These are phyloP conservation scores for Corylus americana DNA, from an alignment of 306 rosid species.

Conservation along the genomic window DNA sequence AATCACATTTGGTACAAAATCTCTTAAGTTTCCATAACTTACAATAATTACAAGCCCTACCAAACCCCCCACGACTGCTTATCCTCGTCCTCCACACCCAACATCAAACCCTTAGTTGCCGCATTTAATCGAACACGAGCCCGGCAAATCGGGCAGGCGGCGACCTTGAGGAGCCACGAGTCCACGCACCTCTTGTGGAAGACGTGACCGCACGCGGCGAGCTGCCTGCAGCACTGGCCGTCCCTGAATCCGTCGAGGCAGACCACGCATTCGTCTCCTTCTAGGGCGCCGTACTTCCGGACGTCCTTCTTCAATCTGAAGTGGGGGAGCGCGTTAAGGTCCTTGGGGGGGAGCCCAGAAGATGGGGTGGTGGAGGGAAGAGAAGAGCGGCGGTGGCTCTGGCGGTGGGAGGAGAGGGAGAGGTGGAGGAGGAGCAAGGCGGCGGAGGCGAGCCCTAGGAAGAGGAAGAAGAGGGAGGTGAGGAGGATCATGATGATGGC, in stretches of 20 bases:
- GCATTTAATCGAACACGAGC: constrained; percentile 52
- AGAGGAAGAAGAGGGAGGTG: constrained; percentile 69
- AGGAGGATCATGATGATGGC: constrained; percentile 67
- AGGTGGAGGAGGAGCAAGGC: constrained; percentile 63
- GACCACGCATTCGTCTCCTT: constrained; percentile 60
- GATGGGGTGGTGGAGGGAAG: constrained; percentile 25
- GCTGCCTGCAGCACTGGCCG: constrained; percentile 77
- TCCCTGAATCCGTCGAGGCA: constrained; percentile 65
- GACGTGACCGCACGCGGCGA: constrained; percentile 60
- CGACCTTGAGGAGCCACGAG: constrained; percentile 70
- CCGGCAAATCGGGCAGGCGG: constrained; percentile 84
- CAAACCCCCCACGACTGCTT: constrained; percentile 31
- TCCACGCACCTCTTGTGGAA: constrained; percentile 77
- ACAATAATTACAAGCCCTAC: constrained; percentile 27
- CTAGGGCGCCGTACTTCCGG: constrained; percentile 12
- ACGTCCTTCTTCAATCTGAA: constrained; percentile 36
- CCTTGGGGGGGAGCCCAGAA: constrained; percentile 36
- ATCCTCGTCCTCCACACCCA: constrained; percentile 27
- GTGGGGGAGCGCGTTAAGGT: constrained; percentile 57
- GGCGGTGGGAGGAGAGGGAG: constrained; percentile 68
- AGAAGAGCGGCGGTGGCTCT: constrained; percentile 39
- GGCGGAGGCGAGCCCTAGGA: constrained; percentile 76
- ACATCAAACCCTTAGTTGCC: background rate
- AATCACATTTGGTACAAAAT: constrained; percentile 16
- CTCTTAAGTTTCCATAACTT: constrained; percentile 22